Percentiles rank a stretch among this genome's conserved stretches.
Evolutionary conservation across 2,329 filamentous ascomycete species (phyloP).

Genomic region (Pestalotiopsis sp.): DNA sequence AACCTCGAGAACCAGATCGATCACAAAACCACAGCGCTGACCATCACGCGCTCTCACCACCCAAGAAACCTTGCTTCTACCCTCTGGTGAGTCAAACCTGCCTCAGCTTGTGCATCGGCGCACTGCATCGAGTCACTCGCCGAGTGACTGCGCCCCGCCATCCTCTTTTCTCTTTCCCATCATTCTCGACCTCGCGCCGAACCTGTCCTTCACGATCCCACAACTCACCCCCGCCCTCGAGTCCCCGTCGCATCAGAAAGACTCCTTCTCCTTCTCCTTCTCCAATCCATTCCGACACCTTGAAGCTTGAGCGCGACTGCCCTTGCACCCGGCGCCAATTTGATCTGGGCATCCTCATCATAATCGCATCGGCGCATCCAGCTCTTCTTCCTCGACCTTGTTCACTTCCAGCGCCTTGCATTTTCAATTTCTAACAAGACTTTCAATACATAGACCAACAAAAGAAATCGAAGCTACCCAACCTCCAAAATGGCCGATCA

Average conservation of each 20-base stretch:
- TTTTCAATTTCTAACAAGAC: neutral
- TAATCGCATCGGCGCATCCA: neutral
- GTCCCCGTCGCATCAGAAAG: too few species aligned
- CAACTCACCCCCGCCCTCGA: neutral
- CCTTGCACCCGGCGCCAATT: neutral
- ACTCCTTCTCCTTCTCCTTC: too few species aligned
- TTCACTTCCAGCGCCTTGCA: neutral
- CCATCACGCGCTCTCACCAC: neutral
- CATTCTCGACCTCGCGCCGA: neutral
- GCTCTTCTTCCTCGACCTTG: neutral
- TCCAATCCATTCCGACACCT: too few species aligned
- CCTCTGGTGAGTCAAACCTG: slow-evolving; percentile 7
- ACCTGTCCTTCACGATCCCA: neutral
- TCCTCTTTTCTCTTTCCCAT: slow-evolving; percentile 4
- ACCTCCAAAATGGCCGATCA: slow-evolving; percentile 34
- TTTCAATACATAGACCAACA: neutral
- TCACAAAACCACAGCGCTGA: neutral
- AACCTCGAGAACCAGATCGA: neutral
- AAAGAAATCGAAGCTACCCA: neutral
- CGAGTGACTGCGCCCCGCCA: slow-evolving; percentile 14
- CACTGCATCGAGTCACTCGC: neutral
- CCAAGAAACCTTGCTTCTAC: neutral
- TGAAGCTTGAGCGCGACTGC: neutral
- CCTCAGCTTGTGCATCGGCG: neutral
- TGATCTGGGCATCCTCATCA: too few species aligned